Evolutionary conservation across 2,329 filamentous ascomycete genomes (phyloP).

Genomic region (Ascochyta lentis): DNA sequence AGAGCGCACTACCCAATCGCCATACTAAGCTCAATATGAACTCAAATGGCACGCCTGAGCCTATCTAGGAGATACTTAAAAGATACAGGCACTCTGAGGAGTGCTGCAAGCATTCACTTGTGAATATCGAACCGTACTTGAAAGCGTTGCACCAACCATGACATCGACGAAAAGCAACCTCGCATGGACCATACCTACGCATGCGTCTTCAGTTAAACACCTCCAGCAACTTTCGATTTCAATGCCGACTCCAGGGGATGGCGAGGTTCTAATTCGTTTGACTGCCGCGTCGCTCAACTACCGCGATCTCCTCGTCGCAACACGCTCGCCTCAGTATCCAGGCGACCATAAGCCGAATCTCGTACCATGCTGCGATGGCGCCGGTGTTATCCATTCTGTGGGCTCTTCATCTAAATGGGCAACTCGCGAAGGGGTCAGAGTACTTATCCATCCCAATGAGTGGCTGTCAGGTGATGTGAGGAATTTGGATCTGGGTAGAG

Average conservation of each 20-base stretch:
- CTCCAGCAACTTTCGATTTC: neutral
- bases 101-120: neutral
- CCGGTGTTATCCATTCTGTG: constrained; percentile 34
- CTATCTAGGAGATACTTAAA: neutral
- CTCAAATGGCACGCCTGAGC: neutral
- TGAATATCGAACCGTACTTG: neutral
- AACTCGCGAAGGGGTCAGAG: constrained; percentile 22
- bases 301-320: constrained; percentile 26
- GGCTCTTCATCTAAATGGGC: constrained; percentile 23
- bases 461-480: constrained; percentile 32
- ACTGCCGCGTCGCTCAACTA: constrained; percentile 36
- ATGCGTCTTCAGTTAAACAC: constrained; percentile 2
- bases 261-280: constrained; percentile 28
- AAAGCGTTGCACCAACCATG: neutral
- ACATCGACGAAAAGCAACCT: neutral
- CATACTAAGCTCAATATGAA: neutral
- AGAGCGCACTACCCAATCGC: neutral
- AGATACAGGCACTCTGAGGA: neutral
- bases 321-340: constrained; percentile 23
- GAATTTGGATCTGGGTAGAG: constrained; percentile 32
- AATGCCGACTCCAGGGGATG: constrained; percentile 4
- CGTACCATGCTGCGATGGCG: constrained; percentile 29
- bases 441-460: constrained; percentile 14
- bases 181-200: constrained; percentile 12
- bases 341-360: constrained; percentile 20